Evolutionary conservation across 2,329 filamentous ascomycete species (phyloP).

Genomic region (Neonectria neomacrospora): DNA sequence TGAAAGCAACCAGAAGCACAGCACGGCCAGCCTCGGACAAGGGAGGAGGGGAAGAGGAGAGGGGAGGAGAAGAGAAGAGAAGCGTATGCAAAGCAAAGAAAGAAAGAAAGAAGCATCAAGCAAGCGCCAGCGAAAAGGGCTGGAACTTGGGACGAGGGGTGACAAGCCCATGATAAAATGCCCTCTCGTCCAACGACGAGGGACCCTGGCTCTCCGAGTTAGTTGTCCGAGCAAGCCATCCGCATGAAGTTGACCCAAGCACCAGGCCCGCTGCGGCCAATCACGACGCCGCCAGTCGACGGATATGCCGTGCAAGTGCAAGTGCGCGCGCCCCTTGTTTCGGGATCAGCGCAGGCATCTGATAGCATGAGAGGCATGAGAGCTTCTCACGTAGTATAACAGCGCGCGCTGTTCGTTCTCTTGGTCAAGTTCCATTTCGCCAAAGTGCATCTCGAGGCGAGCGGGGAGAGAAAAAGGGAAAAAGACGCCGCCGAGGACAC

Average conservation of each 20-base stretch:
- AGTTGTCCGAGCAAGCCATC: constrained; percentile 35
- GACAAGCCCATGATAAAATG: constrained; percentile 27
- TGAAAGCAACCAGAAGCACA: constrained; percentile 33
- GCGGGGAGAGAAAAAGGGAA: background rate
- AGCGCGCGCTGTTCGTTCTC: background rate
- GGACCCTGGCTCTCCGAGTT: constrained; percentile 32
- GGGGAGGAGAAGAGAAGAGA: constrained; percentile 35
- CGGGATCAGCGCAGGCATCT: constrained; percentile 39
- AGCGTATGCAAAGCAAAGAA: constrained; percentile 30
- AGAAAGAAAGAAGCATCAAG: constrained; percentile 20
- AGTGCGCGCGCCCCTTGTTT: constrained; percentile 42
- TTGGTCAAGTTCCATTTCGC: background rate
- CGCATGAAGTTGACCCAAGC: constrained; percentile 38
- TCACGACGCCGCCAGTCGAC: constrained; percentile 25
- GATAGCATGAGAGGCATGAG: background rate
- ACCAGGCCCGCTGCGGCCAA: constrained; percentile 32
- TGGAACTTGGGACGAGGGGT: constrained; percentile 9
- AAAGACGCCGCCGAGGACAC: background rate
- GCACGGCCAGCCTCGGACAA: constrained; percentile 38
- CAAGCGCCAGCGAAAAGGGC: constrained; percentile 7
- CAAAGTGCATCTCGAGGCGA: background rate
- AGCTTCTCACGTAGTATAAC: too few species aligned
- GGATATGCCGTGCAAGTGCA: constrained; percentile 31
- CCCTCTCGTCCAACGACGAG: constrained; percentile 30
- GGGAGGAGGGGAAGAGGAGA: constrained; percentile 21